Conservation (phyloP, 2,329 filamentous ascomycete species). For the Calonectria crousiana region DNA sequence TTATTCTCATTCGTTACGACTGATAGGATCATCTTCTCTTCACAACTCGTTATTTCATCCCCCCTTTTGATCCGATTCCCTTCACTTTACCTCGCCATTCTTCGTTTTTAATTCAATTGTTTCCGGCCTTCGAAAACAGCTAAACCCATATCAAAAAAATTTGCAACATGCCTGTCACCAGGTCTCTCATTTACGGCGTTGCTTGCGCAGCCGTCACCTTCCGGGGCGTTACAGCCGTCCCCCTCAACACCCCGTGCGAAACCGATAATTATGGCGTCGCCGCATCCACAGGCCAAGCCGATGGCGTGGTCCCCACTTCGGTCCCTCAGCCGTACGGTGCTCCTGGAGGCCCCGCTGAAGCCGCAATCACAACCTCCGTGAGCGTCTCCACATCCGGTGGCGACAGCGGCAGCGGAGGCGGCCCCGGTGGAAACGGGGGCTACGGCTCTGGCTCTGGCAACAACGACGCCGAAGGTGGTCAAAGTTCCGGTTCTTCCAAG, state of each 20-base stretch:
- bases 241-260: background rate
- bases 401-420: background rate
- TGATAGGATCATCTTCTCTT: background rate
- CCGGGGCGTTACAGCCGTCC: background rate
- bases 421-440: background rate
- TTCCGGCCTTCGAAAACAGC: background rate
- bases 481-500: background rate
- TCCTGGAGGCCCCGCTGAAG: background rate
- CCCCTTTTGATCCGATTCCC: background rate
- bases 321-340: background rate
- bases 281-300: background rate
- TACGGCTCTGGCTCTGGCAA: background rate
- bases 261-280: background rate
- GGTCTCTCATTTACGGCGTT: slow-evolving; percentile 4
- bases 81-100: background rate
- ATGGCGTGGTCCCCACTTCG: background rate
- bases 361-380: background rate
- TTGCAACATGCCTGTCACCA: background rate
- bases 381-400: background rate
- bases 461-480: no score
- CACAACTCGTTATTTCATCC: background rate
- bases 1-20: background rate
- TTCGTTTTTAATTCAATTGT: background rate
- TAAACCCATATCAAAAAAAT: background rate
- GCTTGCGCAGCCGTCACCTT: background rate